Conservation (phyloP, 352 stramenopile genomes). For the Pythium phragmitis region DNA sequence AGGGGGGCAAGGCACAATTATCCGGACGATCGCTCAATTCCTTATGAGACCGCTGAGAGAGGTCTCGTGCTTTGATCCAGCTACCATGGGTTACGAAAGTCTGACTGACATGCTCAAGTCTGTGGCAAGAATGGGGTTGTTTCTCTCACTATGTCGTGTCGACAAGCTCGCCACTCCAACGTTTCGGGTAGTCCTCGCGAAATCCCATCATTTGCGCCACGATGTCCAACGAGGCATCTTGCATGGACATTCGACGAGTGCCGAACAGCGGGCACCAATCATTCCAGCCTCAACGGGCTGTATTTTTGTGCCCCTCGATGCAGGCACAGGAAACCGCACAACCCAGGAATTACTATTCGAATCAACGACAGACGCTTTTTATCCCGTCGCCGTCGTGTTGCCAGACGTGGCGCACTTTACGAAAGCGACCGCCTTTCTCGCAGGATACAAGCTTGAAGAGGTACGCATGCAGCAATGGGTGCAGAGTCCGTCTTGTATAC, state of each 20-base stretch:
- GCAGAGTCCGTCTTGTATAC: not conserved
- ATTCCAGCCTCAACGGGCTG: not conserved
- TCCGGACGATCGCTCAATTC: constrained; percentile 33
- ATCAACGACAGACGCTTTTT: constrained; percentile 6
- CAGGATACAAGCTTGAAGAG: constrained; percentile 12
- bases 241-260: too few relatives aligned
- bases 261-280: not conserved
- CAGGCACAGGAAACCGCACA: not conserved
- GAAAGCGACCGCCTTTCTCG: constrained; percentile 8
- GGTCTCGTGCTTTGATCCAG: constrained; percentile 21
- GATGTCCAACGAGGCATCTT: not conserved
- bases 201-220: constrained; percentile 13
- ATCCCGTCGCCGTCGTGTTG: constrained; percentile 15
- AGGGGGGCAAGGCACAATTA: constrained; percentile 7
- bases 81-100: not conserved
- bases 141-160: constrained; percentile 5
- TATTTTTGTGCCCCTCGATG: constrained; percentile 12
- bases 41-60: constrained; percentile 38
- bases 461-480: constrained; percentile 1
- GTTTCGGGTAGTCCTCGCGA: constrained; percentile 1
- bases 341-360: not conserved
- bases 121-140: constrained; percentile 8
- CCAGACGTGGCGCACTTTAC: constrained; percentile 11
- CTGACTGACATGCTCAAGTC: constrained; percentile 4
- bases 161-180: not conserved